Evolutionary conservation across 352 stramenopile species (phyloP).

Genomic region (Pythium aquatile): DNA sequence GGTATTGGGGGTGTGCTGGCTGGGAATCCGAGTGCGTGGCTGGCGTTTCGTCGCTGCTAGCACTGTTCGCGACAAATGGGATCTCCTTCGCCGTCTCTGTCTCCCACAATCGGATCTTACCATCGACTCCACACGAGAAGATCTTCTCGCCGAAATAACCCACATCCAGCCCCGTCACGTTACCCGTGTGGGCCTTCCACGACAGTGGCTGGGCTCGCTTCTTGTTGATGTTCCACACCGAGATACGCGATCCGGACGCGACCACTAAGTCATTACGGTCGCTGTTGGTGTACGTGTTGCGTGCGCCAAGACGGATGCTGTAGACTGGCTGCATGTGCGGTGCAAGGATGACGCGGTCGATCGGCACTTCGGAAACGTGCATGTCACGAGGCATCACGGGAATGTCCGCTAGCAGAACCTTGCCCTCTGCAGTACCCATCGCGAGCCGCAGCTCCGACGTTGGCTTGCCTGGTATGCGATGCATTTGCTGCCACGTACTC

Average conservation of each 20-base stretch:
- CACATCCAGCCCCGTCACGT: conserved; percentile 56
- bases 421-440: conserved; percentile 62
- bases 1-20: conserved; percentile 32
- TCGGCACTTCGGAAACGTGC: conserved; percentile 25
- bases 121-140: conserved; percentile 62
- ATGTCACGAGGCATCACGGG: conserved; percentile 28
- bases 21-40: not conserved
- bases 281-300: conserved; percentile 53
- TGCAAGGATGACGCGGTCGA: conserved; percentile 50
- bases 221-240: conserved; percentile 67
- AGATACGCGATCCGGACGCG: conserved; percentile 62
- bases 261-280: conserved; percentile 52
- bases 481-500: conserved; percentile 69
- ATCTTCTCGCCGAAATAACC: conserved; percentile 69
- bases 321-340: conserved; percentile 70
- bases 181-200: conserved; percentile 71
- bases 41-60: not conserved
- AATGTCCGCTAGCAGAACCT: conserved; percentile 48
- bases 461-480: conserved; percentile 26
- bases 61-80: conserved; percentile 16
- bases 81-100: conserved; percentile 37
- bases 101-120: conserved; percentile 62
- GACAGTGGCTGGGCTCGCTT: conserved; percentile 34
- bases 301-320: conserved; percentile 46
- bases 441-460: conserved; percentile 36